phyloP scores from a whole-genome alignment of 225 moss, liverwort and hornwort species.

The Sphagnum tenellum region DNA sequence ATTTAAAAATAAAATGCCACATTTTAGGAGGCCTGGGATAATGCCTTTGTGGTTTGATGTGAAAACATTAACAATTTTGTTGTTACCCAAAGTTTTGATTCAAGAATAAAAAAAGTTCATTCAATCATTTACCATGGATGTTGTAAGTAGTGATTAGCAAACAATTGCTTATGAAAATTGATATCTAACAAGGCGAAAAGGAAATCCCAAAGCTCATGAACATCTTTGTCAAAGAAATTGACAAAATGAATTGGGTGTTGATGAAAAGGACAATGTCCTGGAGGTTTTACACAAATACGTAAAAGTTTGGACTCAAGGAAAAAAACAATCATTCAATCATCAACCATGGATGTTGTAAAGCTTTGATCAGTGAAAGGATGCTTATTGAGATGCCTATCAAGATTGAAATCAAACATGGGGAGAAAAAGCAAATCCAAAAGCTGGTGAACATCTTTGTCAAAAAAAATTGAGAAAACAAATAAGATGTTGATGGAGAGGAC shows the following conservation, averaged over 20 bases:
- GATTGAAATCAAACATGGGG: constrained; percentile 42
- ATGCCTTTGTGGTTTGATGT: too few species aligned
- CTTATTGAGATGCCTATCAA: constrained; percentile 15
- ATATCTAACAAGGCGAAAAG: constrained; percentile 51
- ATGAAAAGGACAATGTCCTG: constrained; percentile 46
- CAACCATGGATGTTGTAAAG: constrained; percentile 55
- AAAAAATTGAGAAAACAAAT: constrained; percentile 41
- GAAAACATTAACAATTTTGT: too few species aligned
- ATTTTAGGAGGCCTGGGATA: too few species aligned
- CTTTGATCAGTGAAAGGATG: constrained; percentile 41
- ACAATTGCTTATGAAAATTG: constrained; percentile 43
- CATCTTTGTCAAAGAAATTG: constrained; percentile 44
- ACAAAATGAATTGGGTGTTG: constrained; percentile 46
- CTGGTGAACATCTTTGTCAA: constrained; percentile 42
- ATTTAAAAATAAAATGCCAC: too few species aligned
- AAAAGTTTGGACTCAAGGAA: too few species aligned
- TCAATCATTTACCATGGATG: constrained; percentile 42
- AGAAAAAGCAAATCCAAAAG: constrained; percentile 39
- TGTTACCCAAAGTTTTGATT: too few species aligned
- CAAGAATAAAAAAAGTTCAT: too few species aligned
- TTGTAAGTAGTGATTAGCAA: constrained; percentile 34
- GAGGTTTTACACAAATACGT: constrained; percentile 20
- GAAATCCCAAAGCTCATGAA: constrained; percentile 37
- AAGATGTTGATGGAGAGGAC: constrained; percentile 33
- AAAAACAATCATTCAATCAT: too few species aligned